Evolutionary conservation across 2,329 filamentous ascomycete species (phyloP).

Genomic region (Aspergillus eucalypticola): DNA sequence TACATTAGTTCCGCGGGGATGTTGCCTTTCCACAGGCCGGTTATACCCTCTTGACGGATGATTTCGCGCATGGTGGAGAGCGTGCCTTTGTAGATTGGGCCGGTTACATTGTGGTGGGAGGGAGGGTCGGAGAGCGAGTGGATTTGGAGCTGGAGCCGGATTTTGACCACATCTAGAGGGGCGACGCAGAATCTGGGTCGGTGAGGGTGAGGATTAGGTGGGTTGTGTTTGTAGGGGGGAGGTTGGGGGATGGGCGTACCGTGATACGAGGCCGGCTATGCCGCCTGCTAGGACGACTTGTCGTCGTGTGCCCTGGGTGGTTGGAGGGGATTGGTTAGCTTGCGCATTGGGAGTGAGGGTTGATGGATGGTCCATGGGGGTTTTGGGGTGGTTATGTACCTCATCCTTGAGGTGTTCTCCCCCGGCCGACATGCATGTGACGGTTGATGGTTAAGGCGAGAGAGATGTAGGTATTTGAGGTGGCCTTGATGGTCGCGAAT

Average conservation of each 20-base stretch:
- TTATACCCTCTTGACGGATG: constrained; percentile 75
- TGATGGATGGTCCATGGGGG: neutral
- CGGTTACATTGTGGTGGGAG: constrained; percentile 52
- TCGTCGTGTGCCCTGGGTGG: constrained; percentile 60
- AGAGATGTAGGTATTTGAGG: constrained; percentile 1
- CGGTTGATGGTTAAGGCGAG: constrained; percentile 12
- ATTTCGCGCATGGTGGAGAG: constrained; percentile 75
- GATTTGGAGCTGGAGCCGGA: constrained; percentile 89
- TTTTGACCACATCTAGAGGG: constrained; percentile 96
- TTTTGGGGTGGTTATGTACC: constrained; percentile 43
- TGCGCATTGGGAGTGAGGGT: neutral
- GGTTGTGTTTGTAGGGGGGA: neutral
- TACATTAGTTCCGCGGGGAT: constrained; percentile 94
- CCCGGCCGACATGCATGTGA: constrained; percentile 64
- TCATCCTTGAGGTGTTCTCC: constrained; percentile 69
- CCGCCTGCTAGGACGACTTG: constrained; percentile 68
- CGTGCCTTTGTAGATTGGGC: constrained; percentile 68
- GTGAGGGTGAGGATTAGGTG: constrained; percentile 3
- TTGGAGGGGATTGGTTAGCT: neutral
- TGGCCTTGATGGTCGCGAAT: neutral
- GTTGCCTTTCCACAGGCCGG: constrained; percentile 95
- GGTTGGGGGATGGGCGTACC: constrained; percentile 52
- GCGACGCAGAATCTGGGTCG: constrained; percentile 94
- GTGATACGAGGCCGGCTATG: constrained; percentile 80
- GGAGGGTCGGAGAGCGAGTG: constrained; percentile 78